Evolutionary conservation across 805 yeast genomes (phyloP).

Genomic region (Kuraishia hungarica): DNA sequence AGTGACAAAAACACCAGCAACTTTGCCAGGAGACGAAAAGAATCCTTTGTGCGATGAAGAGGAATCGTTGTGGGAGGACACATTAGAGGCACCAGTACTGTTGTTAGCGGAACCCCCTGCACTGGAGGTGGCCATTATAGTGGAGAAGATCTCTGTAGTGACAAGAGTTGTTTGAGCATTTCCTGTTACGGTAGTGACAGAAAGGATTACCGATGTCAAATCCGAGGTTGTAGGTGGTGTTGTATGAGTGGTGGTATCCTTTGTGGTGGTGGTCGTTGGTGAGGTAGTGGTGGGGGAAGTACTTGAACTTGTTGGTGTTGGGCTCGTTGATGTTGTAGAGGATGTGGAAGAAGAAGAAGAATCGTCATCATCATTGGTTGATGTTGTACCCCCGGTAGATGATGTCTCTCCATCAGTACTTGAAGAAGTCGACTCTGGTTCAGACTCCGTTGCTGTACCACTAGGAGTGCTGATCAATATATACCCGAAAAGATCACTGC

Average conservation of each 20-base stretch:
- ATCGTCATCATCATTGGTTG: slow-evolving; percentile 3
- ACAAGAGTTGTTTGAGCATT: slow-evolving; percentile 10
- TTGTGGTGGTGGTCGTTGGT: background rate
- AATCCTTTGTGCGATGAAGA: slow-evolving; percentile 29
- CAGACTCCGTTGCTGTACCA: background rate
- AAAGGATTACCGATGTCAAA: slow-evolving; percentile 8
- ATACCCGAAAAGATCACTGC: slow-evolving; percentile 2
- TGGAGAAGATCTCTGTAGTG: slow-evolving; percentile 12
- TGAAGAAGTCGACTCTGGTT: background rate
- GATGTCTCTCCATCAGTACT: background rate
- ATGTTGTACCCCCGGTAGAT: slow-evolving; percentile 8
- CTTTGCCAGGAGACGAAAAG: slow-evolving; percentile 65
- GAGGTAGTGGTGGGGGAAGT: background rate
- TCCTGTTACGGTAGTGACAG: slow-evolving; percentile 15
- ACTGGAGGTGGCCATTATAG: slow-evolving; percentile 1
- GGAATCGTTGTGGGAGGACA: background rate
- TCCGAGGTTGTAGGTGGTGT: slow-evolving; percentile 3
- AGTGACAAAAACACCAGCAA: slow-evolving; percentile 77
- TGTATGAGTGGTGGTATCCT: background rate
- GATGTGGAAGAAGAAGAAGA: slow-evolving; percentile 1
- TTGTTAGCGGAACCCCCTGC: background rate
- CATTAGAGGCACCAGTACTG: background rate
- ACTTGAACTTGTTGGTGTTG: slow-evolving; percentile 3
- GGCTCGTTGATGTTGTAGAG: background rate
- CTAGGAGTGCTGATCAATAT: background rate